Percentiles rank a stretch among this genome's conserved stretches.
Evolutionary conservation across 345 rosid species (phyloP).

Genomic region (Acer saccharum): DNA sequence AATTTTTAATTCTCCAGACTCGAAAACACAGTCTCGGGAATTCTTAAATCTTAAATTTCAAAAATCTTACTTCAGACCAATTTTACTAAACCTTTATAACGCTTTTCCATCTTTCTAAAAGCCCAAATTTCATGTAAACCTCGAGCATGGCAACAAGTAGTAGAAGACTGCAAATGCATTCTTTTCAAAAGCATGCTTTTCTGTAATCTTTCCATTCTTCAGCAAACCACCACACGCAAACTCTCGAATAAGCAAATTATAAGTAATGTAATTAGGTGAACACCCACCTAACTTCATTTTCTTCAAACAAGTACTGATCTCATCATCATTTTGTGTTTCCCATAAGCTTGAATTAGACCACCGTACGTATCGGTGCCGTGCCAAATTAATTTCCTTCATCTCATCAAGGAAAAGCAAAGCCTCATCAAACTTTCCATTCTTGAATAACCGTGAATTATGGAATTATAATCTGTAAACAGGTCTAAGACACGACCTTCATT

Average conservation of each 20-base stretch:
- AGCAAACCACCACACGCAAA: constrained; percentile 63
- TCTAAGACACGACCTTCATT: constrained; percentile 42
- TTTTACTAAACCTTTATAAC: constrained; percentile 33
- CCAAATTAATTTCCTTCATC: constrained; percentile 46
- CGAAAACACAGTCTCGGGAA: too few relatives aligned
- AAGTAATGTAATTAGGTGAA: constrained; percentile 53
- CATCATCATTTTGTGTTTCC: constrained; percentile 58
- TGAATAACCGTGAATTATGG: constrained; percentile 54
- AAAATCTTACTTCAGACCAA: too few relatives aligned
- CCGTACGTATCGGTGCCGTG: constrained; percentile 49
- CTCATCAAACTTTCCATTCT: constrained; percentile 48
- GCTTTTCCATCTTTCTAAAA: constrained; percentile 64
- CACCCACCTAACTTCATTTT: constrained; percentile 59
- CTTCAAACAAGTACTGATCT: constrained; percentile 50
- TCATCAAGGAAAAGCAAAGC: constrained; percentile 44
- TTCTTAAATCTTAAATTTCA: too few relatives aligned
- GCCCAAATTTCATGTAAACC: constrained; percentile 58
- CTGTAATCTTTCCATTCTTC: constrained; percentile 56
- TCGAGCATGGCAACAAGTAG: constrained; percentile 61
- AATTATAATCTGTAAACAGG: constrained; percentile 53
- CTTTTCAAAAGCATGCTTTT: constrained; percentile 42
- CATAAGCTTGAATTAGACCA: constrained; percentile 60
- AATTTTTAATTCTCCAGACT: too few relatives aligned
- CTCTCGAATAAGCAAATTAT: constrained; percentile 61
- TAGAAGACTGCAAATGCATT: constrained; percentile 51